phyloP scores from a whole-genome alignment of 2,329 filamentous ascomycete species.

The Colletotrichum horii region DNA sequence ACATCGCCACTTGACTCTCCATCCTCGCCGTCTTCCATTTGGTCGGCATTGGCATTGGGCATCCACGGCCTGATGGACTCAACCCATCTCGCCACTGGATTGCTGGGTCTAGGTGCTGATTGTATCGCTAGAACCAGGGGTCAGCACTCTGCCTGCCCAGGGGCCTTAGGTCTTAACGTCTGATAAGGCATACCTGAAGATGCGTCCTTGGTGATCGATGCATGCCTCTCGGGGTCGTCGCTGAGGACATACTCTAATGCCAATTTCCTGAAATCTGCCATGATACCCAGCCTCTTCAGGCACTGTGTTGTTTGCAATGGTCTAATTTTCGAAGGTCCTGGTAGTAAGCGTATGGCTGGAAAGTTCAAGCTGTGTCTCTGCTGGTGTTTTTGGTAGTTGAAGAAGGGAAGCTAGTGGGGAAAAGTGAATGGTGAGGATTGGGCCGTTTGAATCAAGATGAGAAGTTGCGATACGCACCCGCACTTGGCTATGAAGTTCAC shows the following conservation, averaged over 20 bases:
- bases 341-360: not conserved
- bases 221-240: constrained; percentile 48
- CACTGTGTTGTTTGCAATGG: not conserved
- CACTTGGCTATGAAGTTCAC: not conserved
- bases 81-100: constrained; percentile 59
- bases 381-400: not conserved
- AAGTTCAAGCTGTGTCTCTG: not conserved
- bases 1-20: constrained; percentile 52
- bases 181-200: constrained; percentile 40
- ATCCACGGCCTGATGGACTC: constrained; percentile 62
- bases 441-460: not conserved
- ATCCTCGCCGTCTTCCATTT: constrained; percentile 41
- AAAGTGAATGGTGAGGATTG: not conserved
- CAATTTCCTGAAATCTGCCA: constrained; percentile 58
- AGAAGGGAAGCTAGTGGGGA: not conserved
- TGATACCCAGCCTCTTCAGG: constrained; percentile 28
- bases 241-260: constrained; percentile 60
- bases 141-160: not conserved
- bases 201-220: constrained; percentile 48
- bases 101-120: constrained; percentile 44
- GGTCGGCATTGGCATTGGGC: constrained; percentile 42
- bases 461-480: not conserved
- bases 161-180: not conserved
- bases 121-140: constrained; percentile 46
- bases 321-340: not conserved